Evolutionary conservation across 495 filamentous ascomycete genomes (phyloP).

Genomic region (Aspergillus egyptiacus): DNA sequence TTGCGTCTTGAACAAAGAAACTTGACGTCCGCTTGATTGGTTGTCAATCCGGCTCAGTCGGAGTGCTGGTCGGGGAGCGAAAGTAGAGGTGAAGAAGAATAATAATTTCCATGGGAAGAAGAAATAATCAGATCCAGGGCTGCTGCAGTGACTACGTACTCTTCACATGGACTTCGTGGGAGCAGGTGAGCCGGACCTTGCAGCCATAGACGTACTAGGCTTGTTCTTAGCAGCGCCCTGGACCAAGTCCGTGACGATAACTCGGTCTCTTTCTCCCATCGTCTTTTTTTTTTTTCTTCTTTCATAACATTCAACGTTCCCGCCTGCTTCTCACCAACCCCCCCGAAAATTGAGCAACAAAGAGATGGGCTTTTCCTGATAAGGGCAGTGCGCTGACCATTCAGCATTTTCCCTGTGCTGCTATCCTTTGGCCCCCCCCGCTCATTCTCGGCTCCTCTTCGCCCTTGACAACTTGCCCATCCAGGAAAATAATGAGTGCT

Average conservation of each 20-base stretch:
- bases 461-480: constrained; percentile 5
- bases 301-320: constrained; percentile 9
- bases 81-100: no score
- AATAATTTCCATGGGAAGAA: no score
- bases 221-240: background rate
- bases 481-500: constrained; percentile 16
- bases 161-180: background rate
- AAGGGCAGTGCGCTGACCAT: constrained; percentile 27
- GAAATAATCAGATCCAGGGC: no score
- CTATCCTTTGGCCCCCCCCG: background rate
- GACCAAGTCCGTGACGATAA: constrained; percentile 4
- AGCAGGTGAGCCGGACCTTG: background rate
- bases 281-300: background rate
- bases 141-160: no score
- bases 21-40: constrained; percentile 7
- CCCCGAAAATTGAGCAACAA: background rate
- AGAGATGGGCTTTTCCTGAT: constrained; percentile 24
- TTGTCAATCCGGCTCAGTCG: background rate
- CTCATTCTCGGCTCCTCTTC: constrained; percentile 6
- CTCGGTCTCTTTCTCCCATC: background rate
- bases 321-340: constrained; percentile 3
- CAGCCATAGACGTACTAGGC: background rate
- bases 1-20: constrained; percentile 4
- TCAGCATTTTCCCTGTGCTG: constrained; percentile 19
- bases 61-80: no score